Conservation (phyloP, 1,284 basidiomycete genomes). For the Irpex sp. region DNA sequence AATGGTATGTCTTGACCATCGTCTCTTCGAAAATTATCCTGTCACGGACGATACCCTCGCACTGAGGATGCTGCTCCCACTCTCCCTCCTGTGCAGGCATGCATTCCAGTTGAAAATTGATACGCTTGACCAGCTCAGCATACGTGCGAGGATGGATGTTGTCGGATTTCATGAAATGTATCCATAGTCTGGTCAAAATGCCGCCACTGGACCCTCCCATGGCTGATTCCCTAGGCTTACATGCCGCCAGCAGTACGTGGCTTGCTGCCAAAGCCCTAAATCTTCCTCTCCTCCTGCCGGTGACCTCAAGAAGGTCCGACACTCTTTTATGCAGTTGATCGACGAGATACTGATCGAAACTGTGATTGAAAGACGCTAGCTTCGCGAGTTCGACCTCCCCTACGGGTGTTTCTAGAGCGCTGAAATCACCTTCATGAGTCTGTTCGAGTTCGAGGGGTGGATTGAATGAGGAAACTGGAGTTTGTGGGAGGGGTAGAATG, state of each 20-base stretch:
- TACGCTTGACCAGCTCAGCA: neutral
- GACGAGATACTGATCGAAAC: neutral
- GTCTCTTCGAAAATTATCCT: constrained; percentile 10
- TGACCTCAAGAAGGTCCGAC: neutral
- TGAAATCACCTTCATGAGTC: no score
- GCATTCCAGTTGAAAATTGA: neutral
- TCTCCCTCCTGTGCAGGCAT: neutral
- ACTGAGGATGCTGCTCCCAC: constrained; percentile 8
- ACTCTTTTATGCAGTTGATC: neutral
- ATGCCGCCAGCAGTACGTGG: constrained; percentile 11
- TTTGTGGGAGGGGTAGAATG: no score
- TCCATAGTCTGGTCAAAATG: constrained; percentile 2
- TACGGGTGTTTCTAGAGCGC: no score
- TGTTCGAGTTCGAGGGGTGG: no score
- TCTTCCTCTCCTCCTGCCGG: neutral
- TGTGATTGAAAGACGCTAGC: neutral
- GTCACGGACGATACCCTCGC: constrained; percentile 11
- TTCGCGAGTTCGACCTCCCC: neutral
- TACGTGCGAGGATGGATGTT: neutral
- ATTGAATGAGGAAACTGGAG: no score
- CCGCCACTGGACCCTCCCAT: constrained; percentile 5
- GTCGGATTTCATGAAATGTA: neutral
- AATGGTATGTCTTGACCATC: neutral
- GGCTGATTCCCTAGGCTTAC: constrained; percentile 5
- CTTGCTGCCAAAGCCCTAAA: neutral